Conservation (phyloP, 805 yeast species). For the Candida ovalis region DNA sequence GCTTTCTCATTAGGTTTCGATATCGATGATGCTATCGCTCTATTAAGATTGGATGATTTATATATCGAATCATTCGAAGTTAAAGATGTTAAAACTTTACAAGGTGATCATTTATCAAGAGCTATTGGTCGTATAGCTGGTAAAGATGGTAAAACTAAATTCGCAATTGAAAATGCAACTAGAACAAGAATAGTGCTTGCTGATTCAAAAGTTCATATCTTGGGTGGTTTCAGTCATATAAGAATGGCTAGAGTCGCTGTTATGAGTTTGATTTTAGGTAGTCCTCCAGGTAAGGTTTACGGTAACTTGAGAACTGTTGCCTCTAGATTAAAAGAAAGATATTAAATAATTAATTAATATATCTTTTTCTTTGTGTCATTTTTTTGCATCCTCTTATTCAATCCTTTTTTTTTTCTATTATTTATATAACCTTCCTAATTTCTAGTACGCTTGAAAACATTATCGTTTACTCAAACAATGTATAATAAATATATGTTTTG, state of each 20-base stretch:
- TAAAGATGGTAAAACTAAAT: constrained; percentile 97
- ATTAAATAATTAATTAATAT: constrained; percentile 34
- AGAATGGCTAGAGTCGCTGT: constrained; percentile 99
- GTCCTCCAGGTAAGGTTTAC: constrained; percentile 97
- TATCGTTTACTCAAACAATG: background rate
- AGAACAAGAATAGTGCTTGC: constrained; percentile 97
- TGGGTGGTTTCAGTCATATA: constrained; percentile 96
- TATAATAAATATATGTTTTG: background rate
- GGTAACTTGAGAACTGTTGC: constrained; percentile 97
- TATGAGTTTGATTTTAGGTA: constrained; percentile 89
- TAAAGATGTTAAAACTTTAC: constrained; percentile 92
- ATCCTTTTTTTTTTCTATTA: background rate
- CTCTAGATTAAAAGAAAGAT: constrained; percentile 94
- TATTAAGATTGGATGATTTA: constrained; percentile 89
- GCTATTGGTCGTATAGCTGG: constrained; percentile 99
- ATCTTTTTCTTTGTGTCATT: background rate
- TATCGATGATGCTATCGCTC: constrained; percentile 93
- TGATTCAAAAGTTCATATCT: constrained; percentile 91
- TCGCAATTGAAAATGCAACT: constrained; percentile 97
- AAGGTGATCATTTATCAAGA: constrained; percentile 95
- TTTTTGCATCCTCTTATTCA: background rate
- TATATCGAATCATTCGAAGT: constrained; percentile 96
- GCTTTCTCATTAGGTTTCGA: constrained; percentile 97
- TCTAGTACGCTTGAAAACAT: background rate
- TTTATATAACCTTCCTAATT: background rate